A percentile compares a stretch with the other conserved stretches of the same genome.
Conservation (phyloP, 768 basidiomycete genomes). For the Hericium alpestre region DNA sequence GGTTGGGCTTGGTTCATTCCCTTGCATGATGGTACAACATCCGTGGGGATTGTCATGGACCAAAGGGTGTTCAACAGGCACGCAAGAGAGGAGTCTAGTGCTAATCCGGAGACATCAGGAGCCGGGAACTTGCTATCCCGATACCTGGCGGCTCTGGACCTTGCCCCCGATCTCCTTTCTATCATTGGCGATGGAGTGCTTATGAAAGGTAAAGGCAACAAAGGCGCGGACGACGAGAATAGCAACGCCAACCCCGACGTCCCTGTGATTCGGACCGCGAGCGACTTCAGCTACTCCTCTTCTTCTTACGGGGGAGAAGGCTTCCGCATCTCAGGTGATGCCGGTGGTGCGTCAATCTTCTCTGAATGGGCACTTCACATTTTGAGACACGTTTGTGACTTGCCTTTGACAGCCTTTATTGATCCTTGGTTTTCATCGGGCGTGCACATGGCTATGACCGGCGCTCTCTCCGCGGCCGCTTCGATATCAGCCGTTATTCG, state of each 20-base stretch:
- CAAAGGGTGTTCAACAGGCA: conserved; percentile 17
- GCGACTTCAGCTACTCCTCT: conserved; percentile 28
- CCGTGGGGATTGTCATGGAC: conserved; percentile 44
- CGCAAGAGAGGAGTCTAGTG: neutral
- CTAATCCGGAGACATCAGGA: neutral
- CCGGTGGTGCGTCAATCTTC: conserved; percentile 19
- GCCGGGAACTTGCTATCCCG: neutral
- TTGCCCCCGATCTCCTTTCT: neutral
- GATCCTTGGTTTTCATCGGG: conserved; percentile 57
- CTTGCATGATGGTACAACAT: conserved; percentile 35
- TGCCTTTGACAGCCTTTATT: conserved; percentile 32
- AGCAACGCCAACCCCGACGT: neutral
- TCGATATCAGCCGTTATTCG: conserved; percentile 38
- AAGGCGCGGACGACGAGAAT: conserved; percentile 12
- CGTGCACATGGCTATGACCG: conserved; percentile 40
- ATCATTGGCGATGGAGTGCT: neutral
- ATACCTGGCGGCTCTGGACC: neutral
- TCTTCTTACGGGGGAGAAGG: conserved; percentile 22
- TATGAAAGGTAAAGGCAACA: conserved; percentile 12
- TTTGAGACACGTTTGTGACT: neutral
- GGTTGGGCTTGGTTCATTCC: conserved; percentile 53
- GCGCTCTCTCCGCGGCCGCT: conserved; percentile 35
- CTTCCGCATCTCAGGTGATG: conserved; percentile 26
- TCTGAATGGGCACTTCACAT: neutral
- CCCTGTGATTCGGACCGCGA: conserved; percentile 18